Evolutionary conservation across 192 early-diverging fungal species (phyloP).

Genomic region (Podila minutissima): DNA sequence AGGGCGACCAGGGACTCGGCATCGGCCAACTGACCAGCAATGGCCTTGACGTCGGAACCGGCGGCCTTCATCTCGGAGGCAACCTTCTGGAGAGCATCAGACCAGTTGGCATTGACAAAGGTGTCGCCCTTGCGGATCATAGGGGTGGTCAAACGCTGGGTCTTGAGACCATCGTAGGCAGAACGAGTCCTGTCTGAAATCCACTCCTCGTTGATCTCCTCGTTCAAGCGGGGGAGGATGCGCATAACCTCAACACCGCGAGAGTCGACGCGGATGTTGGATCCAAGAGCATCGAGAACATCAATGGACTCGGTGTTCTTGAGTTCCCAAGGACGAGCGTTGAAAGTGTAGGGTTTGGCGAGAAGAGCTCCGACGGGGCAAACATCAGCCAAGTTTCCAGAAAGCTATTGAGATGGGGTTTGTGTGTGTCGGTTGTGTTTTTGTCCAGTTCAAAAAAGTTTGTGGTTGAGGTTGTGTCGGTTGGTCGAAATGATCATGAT

Average conservation of each 20-base stretch:
- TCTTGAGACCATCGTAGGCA: slow-evolving; percentile 94
- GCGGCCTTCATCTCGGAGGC: slow-evolving; percentile 71
- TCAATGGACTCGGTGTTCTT: slow-evolving; percentile 96
- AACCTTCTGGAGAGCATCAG: slow-evolving; percentile 81
- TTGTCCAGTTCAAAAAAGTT: background rate
- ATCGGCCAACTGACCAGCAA: slow-evolving; percentile 94
- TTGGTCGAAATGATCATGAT: background rate
- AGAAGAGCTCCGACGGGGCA: slow-evolving; percentile 99
- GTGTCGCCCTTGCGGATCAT: slow-evolving; percentile 85
- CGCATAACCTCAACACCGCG: slow-evolving; percentile 97
- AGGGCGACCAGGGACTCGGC: slow-evolving; percentile 93
- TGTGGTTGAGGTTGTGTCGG: too few relatives aligned
- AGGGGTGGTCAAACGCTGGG: slow-evolving; percentile 93
- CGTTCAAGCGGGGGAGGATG: slow-evolving; percentile 94
- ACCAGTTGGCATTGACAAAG: slow-evolving; percentile 89
- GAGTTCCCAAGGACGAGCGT: slow-evolving; percentile 96
- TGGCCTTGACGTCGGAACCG: slow-evolving; percentile 76
- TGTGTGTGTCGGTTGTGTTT: background rate
- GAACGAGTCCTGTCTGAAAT: slow-evolving; percentile 98
- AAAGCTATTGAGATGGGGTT: slow-evolving; percentile 66
- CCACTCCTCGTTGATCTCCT: slow-evolving; percentile 99
- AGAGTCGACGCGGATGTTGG: slow-evolving; percentile 95
- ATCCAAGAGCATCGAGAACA: slow-evolving; percentile 93
- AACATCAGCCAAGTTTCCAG: slow-evolving; percentile 96
- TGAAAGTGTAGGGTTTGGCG: slow-evolving; percentile 96